phyloP scores from a whole-genome alignment of 2,329 filamentous ascomycete genomes.

The Xylariaceae sp. region DNA sequence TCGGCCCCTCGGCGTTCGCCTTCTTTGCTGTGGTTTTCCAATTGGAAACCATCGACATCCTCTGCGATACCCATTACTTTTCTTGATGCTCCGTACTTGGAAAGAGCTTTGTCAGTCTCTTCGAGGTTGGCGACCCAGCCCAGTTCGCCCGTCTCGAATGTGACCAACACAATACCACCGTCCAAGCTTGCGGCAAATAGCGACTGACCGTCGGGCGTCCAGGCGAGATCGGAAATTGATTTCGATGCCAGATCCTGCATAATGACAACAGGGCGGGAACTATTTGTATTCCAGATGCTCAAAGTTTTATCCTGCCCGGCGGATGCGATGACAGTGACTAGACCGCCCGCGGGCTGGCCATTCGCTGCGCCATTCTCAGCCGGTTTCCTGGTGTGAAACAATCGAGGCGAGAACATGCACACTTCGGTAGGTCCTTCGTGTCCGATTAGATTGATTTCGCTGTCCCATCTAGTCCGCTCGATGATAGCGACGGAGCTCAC shows the following conservation, averaged over 20 bases:
- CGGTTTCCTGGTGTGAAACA: slow-evolving; percentile 75
- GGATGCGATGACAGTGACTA: slow-evolving; percentile 92
- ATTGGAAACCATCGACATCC: slow-evolving; percentile 78
- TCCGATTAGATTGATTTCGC: slow-evolving; percentile 94
- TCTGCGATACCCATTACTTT: slow-evolving; percentile 89
- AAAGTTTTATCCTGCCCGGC: slow-evolving; percentile 95
- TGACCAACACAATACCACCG: slow-evolving; percentile 75
- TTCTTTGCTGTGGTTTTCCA: slow-evolving; percentile 90
- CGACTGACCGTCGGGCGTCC: slow-evolving; percentile 87
- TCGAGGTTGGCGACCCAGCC: slow-evolving; percentile 82
- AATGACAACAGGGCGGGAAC: slow-evolving; percentile 84
- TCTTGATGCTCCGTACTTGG: slow-evolving; percentile 85
- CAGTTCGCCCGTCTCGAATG: slow-evolving; percentile 82
- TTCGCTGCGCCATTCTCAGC: slow-evolving; percentile 46
- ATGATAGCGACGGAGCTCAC: slow-evolving; percentile 97
- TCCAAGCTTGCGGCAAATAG: slow-evolving; percentile 86
- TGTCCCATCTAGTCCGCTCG: slow-evolving; percentile 86
- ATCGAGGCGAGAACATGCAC: slow-evolving; percentile 88
- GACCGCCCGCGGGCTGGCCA: slow-evolving; percentile 40
- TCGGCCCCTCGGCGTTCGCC: slow-evolving; percentile 87
- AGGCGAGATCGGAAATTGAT: slow-evolving; percentile 89
- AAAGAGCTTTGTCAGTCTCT: slow-evolving; percentile 88
- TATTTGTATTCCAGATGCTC: slow-evolving; percentile 97
- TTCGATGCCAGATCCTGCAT: slow-evolving; percentile 85
- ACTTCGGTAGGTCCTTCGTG: slow-evolving; percentile 97